Evolutionary conservation across 2,329 filamentous ascomycete species (phyloP), one percentile per base, ranked within the genome.

Genomic region (Zymoseptoria tritici): DNA sequence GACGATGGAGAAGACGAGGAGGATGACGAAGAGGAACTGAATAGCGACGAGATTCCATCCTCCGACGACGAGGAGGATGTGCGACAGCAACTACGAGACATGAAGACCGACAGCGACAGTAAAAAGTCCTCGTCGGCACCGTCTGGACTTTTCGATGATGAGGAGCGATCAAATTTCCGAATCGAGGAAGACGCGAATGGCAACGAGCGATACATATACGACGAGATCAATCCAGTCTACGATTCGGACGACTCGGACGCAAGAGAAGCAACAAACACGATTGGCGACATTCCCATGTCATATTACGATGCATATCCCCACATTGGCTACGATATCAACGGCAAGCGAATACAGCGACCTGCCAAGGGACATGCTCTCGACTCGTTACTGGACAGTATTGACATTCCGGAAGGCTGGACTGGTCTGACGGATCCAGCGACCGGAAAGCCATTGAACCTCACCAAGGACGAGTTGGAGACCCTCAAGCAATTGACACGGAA

Each of bases 231-330:
- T 66, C 90, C 93, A 2, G 87, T 91, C 57, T 97, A 99, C 76
- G 94, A 97, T 72, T 96, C 92, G 1, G 95, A 99, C 76, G 93
- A 97, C 72, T 89, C 89, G 2, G 93, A 97, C 73, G 87, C 86
- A 3, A 85, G 88, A 62, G 88, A 85, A 58, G 84, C 87, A 26
- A 81, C 81, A 56, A 99, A 99, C 77, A 97, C 94, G 0, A 97
- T 99, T 69, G 95, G 94, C 67, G 82, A 97, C 72, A 99, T 99
- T 61, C 90, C 92, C 4, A 79, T 97, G 55, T 88, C 89, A 2
- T 97, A 96, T 77, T 99, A 99, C 79, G 94, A 99, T 74, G 89
- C 90, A 42, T 99, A 97, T 73, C 94, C 94, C 55, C 94, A 99
- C 74, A 97, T 99, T 72, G 94, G 94, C 61, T 99, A 99, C 77